A percentile compares a stretch with the other conserved stretches of the same genome.
These are phyloP conservation scores for Pythium coloratum DNA, from an alignment of 352 stramenopile genomes.

Conservation along the genomic window DNA sequence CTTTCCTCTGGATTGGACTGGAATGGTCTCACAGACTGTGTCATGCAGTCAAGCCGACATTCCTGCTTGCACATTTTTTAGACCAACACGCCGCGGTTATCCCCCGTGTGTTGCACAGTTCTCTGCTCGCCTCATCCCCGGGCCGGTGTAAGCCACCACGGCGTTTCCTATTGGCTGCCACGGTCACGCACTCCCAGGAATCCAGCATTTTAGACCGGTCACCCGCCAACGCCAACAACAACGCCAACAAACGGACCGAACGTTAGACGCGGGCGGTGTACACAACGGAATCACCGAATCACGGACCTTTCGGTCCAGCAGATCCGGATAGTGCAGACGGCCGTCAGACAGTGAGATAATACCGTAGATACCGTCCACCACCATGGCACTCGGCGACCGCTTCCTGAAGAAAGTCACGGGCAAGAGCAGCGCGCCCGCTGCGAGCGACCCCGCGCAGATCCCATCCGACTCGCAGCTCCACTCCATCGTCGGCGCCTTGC, in stretches of 20 bases:
- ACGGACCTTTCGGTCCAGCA: neutral
- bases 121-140: neutral
- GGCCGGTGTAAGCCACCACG: no score
- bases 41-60: no score
- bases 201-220: neutral
- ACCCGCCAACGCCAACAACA: neutral
- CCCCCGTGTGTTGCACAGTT: neutral
- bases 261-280: neutral
- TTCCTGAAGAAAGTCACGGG: constrained; percentile 19
- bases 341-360: neutral
- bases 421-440: neutral
- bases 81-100: neutral
- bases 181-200: neutral
- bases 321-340: neutral
- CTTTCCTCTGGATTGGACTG: neutral
- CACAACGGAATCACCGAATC: neutral
- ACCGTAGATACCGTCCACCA: neutral
- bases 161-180: neutral
- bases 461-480: neutral
- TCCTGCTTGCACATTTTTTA: neutral
- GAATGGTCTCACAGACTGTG: no score
- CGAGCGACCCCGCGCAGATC: neutral
- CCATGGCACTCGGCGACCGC: constrained; percentile 24
- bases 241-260: no score
- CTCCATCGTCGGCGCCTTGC: constrained; percentile 1